Percentiles rank a stretch among this genome's conserved stretches.
phyloP scores from a whole-genome alignment of 768 basidiomycete genomes.

The Suillus variegatus region DNA sequence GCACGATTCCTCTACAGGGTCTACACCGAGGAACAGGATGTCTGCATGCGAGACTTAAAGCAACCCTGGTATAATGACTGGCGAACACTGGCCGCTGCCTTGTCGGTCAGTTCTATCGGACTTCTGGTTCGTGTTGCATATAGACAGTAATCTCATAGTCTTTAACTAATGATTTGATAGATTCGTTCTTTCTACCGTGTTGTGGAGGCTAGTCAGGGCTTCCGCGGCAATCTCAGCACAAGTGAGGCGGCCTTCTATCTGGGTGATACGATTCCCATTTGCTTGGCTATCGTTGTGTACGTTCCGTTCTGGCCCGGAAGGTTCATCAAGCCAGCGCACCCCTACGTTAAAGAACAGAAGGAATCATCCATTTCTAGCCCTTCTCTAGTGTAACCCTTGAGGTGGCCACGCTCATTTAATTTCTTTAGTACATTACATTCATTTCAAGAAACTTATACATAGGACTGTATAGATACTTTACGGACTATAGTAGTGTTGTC shows the following conservation, averaged over 20 bases:
- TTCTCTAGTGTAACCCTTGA: not conserved
- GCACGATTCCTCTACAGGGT: conserved; percentile 52
- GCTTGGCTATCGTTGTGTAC: conserved; percentile 59
- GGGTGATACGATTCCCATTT: conserved; percentile 66
- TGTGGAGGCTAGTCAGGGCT: conserved; percentile 69
- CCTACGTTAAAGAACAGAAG: not conserved
- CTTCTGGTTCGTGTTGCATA: conserved; percentile 50
- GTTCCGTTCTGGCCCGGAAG: conserved; percentile 66
- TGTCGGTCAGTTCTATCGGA: conserved; percentile 61
- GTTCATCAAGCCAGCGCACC: conserved; percentile 37
- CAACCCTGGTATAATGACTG: conserved; percentile 57
- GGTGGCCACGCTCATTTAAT: not conserved
- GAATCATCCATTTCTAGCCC: not conserved
- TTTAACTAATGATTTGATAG: conserved; percentile 28
- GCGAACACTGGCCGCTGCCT: conserved; percentile 51
- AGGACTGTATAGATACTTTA: not conserved
- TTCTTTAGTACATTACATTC: not conserved
- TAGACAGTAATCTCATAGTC: not conserved
- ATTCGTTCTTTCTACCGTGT: conserved; percentile 66
- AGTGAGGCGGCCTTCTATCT: conserved; percentile 66
- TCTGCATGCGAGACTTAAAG: conserved; percentile 40
- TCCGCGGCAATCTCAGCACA: conserved; percentile 54
- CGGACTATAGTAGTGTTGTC: not conserved
- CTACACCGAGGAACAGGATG: conserved; percentile 37
- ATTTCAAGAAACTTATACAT: not conserved